Evolutionary conservation across 352 stramenopile species (phyloP), one percentile per base, ranked within the genome.

Genomic region (Phytophthora kernoviae): DNA sequence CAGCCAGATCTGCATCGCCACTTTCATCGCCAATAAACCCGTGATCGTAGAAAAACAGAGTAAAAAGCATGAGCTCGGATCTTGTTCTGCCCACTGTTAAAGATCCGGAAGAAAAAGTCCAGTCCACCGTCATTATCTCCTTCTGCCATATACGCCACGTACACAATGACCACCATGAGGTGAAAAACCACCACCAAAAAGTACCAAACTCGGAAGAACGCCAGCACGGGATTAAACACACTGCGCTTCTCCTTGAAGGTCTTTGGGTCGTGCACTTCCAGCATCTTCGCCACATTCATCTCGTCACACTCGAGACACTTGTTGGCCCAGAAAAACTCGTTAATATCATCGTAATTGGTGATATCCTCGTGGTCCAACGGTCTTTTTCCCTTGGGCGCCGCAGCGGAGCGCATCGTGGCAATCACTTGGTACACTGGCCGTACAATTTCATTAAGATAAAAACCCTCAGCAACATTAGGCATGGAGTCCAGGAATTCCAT

Each of bases 281-380:
- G 52, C 51, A 77, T 71, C n/a, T 81, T 58, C 0, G 84, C 81
- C 17, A 96, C 79, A 44, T 81, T 87, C 40, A 77, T 65, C 47
- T 90, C 81, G 42, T 92, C 77, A 42, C 83, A 86, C 8, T 87
- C 67, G 2, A 95, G 77, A 57, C 87, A 96, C 22, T 64, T 47
- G 0, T 39, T 10, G 1, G 62, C 87, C 87, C 87, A 96, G 52
- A 96, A 96, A 65, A 93, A 96, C 67, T 96, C 87, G 68, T 96
- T 96, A 17, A 96, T 65, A 34, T 96, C 87, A 60, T 96, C 87
- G 52, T 96, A 96, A 62, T 96, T 96, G 37, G 71, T 91, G 12
- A 90, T 79, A 21, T 96, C 77, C 55, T 93, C 59, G 62, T 96
- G 86, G 56, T 96, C 87, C 12, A 90, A 64, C 0, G 77, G 54